Evolutionary conservation across 139 green algal genomes (phyloP), one percentile per base, ranked within the genome.

Genomic region (Picochlorum sp.): DNA sequence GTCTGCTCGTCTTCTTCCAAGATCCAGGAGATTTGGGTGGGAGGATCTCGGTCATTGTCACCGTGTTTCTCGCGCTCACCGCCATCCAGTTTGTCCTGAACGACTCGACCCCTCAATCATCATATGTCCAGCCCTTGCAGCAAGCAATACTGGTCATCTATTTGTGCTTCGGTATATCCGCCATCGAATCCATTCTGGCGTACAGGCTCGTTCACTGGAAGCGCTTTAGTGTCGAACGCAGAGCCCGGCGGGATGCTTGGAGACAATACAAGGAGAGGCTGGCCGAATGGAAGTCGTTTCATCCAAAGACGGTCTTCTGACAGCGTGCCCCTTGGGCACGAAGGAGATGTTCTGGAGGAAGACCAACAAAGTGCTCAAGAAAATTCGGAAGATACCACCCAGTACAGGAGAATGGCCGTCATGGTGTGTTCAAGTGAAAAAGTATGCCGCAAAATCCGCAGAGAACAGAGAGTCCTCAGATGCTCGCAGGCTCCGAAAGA

Each of bases 31-130:
- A 77, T 49, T 50, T 77, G 34, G 70, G 70, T 23, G 65, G 64
- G 2, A 44, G 70, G 10, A 50, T 77, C 8, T 54, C 50, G n/a
- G 55, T 77, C 10, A 57, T 77, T 45, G 70, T 77, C 16, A 77
- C 70, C 1, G 44, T 77, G 2, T 73, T 73, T 47, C 64, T 77
- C 3, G 38, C 51, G 0, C 60, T 66, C 15, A 66, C 60, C 8
- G 60, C 60, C 5, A 14, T 66, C n/a, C 26, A 50, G 37, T 54
- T 56, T 38, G 60, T 66, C 15, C 13, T 66, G 37, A 20, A 14
- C 6, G 24, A 20, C 2, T 28, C 7, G 3, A 63, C 72, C 51
- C 70, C 70, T 45, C 50, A 18, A n/a, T 59, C 26, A 30, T 38
- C 59, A n/a, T 38, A 30, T 38, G 2, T 59, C 8, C 21, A 34